Conservation (phyloP, 495 filamentous ascomycete genomes). For the Penicillium angulare region DNA sequence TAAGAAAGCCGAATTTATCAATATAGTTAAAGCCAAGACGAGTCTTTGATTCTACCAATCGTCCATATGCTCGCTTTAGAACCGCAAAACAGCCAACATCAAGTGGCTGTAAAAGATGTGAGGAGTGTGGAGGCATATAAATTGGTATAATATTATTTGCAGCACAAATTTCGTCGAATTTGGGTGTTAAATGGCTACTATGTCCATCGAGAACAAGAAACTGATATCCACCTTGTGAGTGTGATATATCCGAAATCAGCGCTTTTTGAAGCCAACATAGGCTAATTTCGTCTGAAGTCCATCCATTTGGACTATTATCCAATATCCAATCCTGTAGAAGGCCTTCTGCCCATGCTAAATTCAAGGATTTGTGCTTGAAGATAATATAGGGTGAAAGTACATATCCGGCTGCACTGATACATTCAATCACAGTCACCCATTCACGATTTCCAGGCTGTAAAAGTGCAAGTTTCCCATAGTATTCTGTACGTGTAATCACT, state of each 20-base stretch:
- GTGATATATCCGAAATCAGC: neutral
- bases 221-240: neutral
- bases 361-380: conserved; percentile 27
- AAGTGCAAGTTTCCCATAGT: conserved; percentile 13
- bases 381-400: conserved; percentile 31
- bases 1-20: neutral
- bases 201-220: neutral
- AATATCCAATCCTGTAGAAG: conserved; percentile 27
- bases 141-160: neutral
- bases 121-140: conserved; percentile 1
- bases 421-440: conserved; percentile 36
- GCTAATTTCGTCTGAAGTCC: conserved; percentile 29
- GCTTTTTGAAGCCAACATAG: conserved; percentile 13
- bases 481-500: conserved; percentile 31
- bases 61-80: conserved; percentile 1
- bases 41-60: neutral
- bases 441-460: conserved; percentile 36
- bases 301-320: conserved; percentile 27
- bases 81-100: neutral
- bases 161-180: neutral
- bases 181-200: neutral
- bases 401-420: conserved; percentile 23
- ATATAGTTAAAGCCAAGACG: neutral
- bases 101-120: conserved; percentile 2
- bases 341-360: conserved; percentile 25